Base-by-base conservation (phyloP, 257 asterid genomes). In the Lantana camara region DNA sequence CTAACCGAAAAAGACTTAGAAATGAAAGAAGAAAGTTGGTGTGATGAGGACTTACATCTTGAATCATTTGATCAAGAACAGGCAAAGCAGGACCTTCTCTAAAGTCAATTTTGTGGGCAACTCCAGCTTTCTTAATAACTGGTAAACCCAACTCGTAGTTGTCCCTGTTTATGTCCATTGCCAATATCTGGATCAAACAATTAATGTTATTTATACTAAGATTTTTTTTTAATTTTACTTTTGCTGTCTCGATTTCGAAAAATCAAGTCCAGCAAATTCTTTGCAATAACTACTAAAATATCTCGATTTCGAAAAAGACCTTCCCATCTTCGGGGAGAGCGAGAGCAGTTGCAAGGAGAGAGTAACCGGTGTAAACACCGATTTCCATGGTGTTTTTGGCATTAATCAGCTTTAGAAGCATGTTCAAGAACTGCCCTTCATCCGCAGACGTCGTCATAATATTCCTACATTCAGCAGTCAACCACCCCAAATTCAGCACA, bases 311-410 rank as follows among this genome's bases (percentile, higher is more conserved):
- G 4, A 7, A 15, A 27, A 7, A 0, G 58, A 84, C 97, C 97
- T 87, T 87, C 32, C 97, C 97, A 55, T 90, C 95, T 1, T 85
- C 62, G 0, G 97, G 96, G 53, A 90, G 84, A 9, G 96, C 95
- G 41, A 90, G 96, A 35, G 96, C 97, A 0, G 97, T 90, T 11
- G 97, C 95, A 14, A 90, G 69, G 1, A 90, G 95, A 13, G 97
- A 90, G 68, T 87, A 87, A n/a, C 97, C 97, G 1, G 97, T 90
- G 74, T 85, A 90, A 46, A 90, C 97, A 5, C 97, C 97, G 40
- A 90, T 90, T 64, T 90, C 97, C 96, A 90, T 90, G 2, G 97
- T 90, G 82, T 87, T 90, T 60, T 85, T 90, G 14, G 97, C 97
- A 48, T 90, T 90, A 68, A 90, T 85, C 75, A 90, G 79, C 74